Evolutionary conservation across 257 asterid species (phyloP).

Genomic region (Solanum okadae): DNA sequence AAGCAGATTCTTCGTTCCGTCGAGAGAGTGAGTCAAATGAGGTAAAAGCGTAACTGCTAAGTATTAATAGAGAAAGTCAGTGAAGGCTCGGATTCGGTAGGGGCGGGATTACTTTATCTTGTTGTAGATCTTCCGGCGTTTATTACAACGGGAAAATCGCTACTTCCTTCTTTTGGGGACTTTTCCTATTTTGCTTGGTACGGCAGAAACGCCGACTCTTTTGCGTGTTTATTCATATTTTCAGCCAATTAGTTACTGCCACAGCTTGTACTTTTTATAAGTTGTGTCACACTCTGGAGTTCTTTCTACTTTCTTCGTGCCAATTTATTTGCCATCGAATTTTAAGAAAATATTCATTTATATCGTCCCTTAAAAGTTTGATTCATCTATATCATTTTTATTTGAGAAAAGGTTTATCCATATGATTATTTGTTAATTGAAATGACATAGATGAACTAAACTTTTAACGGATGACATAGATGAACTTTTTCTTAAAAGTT

Average conservation of each 20-base stretch:
- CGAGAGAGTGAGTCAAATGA: neutral
- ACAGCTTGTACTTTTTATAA: neutral
- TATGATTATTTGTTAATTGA: rapidly evolving
- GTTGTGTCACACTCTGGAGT: neutral
- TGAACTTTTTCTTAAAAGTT: neutral
- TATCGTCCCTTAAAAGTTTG: too few species aligned
- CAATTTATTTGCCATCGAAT: neutral
- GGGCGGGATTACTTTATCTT: neutral
- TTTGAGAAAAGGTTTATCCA: rapidly evolving
- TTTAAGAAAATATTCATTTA: too few species aligned
- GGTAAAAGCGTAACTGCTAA: neutral
- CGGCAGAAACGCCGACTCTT: neutral
- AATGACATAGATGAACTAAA: rapidly evolving
- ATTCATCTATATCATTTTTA: rapidly evolving
- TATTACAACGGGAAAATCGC: neutral
- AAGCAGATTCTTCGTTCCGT: neutral
- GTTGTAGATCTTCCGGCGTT: neutral
- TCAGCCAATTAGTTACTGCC: neutral
- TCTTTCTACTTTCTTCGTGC: neutral
- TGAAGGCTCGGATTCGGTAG: neutral
- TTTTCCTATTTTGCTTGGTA: neutral
- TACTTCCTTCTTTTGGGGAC: neutral
- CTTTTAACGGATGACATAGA: rapidly evolving
- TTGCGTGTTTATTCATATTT: neutral
- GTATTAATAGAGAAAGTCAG: neutral